Base-by-base conservation (phyloP, 2,329 filamentous ascomycete species). In the Periconia sp. region DNA sequence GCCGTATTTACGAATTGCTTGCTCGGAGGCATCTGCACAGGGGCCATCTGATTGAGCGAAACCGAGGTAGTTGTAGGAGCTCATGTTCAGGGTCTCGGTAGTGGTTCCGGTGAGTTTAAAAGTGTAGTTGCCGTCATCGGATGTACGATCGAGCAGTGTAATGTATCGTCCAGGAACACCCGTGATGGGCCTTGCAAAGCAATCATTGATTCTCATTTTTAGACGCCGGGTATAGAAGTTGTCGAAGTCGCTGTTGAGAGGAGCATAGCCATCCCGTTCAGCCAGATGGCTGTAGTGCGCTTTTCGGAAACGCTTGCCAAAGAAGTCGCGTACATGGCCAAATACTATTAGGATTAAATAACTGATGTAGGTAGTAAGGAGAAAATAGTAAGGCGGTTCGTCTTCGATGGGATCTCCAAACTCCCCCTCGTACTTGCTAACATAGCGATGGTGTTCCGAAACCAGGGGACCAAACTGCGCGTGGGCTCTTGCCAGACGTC, bases 1-100 rank as follows among this genome's bases (percentile, higher is more conserved):
- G 41, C 93, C 92, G 68, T 96, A 94, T 69, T 89, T 92, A 75
- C 85, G 87, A 60, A 96, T 86, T 45, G 84, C 85, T 45, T 92
- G 88, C 77, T 99, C 94, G 3, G 93, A 91, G 14, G 90, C 88
- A 73, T 97, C 93, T 45, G 94, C 94, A 70, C 94, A 99, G 41
- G 94, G 93, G 11, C 94, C 94, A 62, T 97, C 92, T 0, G 94
- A 97, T 74, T 99, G 94, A 48, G 94, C 94, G 68, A 99, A 99
- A 42, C 94, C 94, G 20, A 99, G 89, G 72, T 99, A 99, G 77
- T 99, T 99, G 83, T 99, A 99, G 1, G 94, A 99, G 79, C 93
- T 97, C 88, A 99, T 89, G 77, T 99, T 99, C 66, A 99, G 80
- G 0, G 94, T 97, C 76, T 99, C 91, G 1, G 93, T 97, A 54